phyloP scores from a whole-genome alignment of 169 alveolate species.

The Theileria annulata region DNA sequence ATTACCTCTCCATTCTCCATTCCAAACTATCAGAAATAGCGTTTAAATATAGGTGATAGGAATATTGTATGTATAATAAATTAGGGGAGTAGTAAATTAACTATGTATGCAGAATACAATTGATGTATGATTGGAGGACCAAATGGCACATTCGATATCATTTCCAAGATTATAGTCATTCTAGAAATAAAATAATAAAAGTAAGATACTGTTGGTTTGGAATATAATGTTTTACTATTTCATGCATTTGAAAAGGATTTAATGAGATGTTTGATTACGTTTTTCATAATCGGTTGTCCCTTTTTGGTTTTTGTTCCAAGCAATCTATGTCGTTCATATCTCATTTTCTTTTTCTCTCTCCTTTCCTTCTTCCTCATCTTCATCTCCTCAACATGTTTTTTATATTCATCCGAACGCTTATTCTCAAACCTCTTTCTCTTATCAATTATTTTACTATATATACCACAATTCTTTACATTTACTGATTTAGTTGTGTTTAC shows the following conservation, averaged over 20 bases:
- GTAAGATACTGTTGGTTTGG: background rate
- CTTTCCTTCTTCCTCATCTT: constrained; percentile 48
- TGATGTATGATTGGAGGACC: constrained; percentile 18
- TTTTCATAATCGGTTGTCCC: constrained; percentile 67
- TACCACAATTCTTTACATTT: constrained; percentile 3
- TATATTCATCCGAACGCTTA: constrained; percentile 20
- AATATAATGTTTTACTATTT: no score
- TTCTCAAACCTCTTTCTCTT: constrained; percentile 23
- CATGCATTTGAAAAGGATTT: constrained; percentile 12
- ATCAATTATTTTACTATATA: constrained; percentile 52
- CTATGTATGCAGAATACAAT: background rate
- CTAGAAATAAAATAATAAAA: background rate
- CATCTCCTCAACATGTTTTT: constrained; percentile 36
- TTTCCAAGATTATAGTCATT: constrained; percentile 15
- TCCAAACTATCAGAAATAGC: no score
- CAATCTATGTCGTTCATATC: constrained; percentile 50
- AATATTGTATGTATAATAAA: background rate
- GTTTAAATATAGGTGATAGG: no score
- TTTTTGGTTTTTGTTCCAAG: constrained; percentile 52
- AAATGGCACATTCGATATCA: constrained; percentile 53
- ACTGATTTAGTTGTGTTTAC: no score
- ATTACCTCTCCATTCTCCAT: constrained; percentile 48
- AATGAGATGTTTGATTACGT: constrained; percentile 56
- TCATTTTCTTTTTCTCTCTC: constrained; percentile 42
- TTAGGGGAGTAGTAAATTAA: background rate